Percentiles rank a stretch among this genome's conserved stretches.
These are phyloP conservation scores for Biscutella laevigata DNA, from an alignment of 441 rosid species.

Conservation along the genomic window DNA sequence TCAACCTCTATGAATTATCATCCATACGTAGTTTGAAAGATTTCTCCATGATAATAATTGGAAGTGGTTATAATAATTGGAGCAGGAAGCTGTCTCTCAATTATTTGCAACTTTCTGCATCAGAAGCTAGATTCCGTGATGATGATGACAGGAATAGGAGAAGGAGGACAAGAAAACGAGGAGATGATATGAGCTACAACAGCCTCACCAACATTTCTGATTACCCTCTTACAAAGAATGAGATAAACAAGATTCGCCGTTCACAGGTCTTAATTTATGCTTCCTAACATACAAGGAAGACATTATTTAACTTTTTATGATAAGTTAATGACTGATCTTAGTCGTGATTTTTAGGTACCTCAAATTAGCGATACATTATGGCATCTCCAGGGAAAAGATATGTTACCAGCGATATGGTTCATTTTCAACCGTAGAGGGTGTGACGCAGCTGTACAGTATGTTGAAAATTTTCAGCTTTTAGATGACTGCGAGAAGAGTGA, in stretches of 20 bases:
- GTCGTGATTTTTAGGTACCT: slow-evolving; percentile 61
- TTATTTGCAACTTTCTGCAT: slow-evolving; percentile 66
- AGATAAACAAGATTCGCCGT: slow-evolving; percentile 67
- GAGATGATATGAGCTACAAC: slow-evolving; percentile 33
- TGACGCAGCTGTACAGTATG: slow-evolving; percentile 86
- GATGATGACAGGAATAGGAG: slow-evolving; percentile 49
- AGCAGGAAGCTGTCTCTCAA: slow-evolving; percentile 77
- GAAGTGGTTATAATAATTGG: slow-evolving; percentile 18
- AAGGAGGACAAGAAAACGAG: slow-evolving; percentile 54
- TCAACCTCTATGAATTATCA: background rate
- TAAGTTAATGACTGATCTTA: background rate
- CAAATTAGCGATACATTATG: slow-evolving; percentile 66
- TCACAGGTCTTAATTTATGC: slow-evolving; percentile 43
- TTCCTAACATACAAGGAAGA: slow-evolving; percentile 1
- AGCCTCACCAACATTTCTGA: slow-evolving; percentile 32
- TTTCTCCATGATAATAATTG: slow-evolving; percentile 5
- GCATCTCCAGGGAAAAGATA: slow-evolving; percentile 66
- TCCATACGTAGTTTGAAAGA: background rate
- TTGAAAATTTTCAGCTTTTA: slow-evolving; percentile 64
- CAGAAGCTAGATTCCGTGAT: slow-evolving; percentile 41
- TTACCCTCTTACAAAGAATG: slow-evolving; percentile 73
- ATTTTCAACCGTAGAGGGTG: slow-evolving; percentile 90
- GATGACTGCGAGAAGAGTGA: slow-evolving; percentile 76
- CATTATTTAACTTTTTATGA: background rate
- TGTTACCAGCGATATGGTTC: slow-evolving; percentile 97